Conservation (phyloP, 2,329 filamentous ascomycete genomes). For the Fusarium pseudonygamai region DNA sequence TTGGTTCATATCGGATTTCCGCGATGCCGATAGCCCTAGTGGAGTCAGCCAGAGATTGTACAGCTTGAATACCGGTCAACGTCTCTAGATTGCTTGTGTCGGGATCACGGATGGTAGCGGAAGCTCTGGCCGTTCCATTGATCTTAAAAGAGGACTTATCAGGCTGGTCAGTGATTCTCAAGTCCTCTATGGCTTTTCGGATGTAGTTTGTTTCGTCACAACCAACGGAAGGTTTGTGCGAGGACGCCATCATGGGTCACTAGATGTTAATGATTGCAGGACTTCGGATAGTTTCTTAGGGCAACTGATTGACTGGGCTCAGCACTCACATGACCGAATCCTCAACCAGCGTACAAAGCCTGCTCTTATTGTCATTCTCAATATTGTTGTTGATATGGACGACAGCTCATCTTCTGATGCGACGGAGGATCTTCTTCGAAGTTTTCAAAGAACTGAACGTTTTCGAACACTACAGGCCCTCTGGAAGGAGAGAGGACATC, state of each 20-base stretch:
- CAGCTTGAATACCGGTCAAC: no score
- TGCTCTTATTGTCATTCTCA: conserved; percentile 19
- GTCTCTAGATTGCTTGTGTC: no score
- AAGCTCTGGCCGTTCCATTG: not conserved
- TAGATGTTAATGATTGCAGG: accelerated
- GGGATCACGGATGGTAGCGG: no score
- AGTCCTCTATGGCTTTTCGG: conserved; percentile 22
- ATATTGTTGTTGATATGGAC: not conserved
- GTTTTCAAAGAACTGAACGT: not conserved
- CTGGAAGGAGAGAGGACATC: not conserved
- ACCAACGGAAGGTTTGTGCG: conserved; percentile 6
- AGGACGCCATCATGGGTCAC: accelerated
- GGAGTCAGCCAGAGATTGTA: no score
- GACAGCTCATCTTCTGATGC: not conserved
- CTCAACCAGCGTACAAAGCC: conserved; percentile 6
- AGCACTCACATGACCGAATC: conserved; percentile 15
- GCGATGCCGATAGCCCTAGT: no score
- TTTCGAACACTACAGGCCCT: not conserved
- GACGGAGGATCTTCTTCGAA: not conserved
- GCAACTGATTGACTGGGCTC: conserved; percentile 16
- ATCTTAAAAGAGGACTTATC: not conserved
- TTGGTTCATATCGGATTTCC: no score
- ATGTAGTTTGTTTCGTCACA: conserved; percentile 24
- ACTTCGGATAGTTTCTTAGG: not conserved
- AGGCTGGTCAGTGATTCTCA: not conserved